A percentile compares a stretch with the other conserved stretches of the same genome.
These are phyloP conservation scores for Nyctanthes arbortristis DNA, from an alignment of 257 asterid species.

Conservation along the genomic window DNA sequence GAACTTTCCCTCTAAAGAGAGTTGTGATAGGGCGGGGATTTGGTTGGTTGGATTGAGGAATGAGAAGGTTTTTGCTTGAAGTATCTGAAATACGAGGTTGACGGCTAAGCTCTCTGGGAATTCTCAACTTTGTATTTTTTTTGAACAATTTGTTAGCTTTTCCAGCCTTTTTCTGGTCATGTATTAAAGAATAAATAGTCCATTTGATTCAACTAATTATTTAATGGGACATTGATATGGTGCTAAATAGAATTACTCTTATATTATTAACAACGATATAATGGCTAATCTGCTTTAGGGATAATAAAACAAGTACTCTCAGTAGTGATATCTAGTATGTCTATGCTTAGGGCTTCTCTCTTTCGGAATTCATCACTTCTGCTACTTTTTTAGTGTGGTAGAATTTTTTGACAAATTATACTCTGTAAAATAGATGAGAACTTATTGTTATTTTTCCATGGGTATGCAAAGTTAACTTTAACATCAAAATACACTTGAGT, in stretches of 20 bases:
- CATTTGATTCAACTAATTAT: too few relatives aligned
- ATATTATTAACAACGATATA: too few relatives aligned
- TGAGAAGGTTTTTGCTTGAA: neutral
- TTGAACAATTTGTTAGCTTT: neutral
- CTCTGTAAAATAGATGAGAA: neutral
- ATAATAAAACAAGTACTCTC: neutral
- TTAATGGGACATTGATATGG: too few relatives aligned
- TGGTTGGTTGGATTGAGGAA: neutral
- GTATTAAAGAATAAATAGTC: neutral
- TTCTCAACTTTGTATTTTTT: neutral
- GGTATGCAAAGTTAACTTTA: too few relatives aligned
- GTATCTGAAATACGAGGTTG: neutral
- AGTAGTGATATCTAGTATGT: neutral
- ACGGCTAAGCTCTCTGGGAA: neutral
- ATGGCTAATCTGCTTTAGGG: neutral
- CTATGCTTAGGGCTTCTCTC: neutral
- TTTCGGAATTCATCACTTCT: neutral
- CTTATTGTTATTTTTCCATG: neutral
- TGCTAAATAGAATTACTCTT: too few relatives aligned
- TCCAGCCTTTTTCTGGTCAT: neutral
- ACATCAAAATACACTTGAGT: too few relatives aligned
- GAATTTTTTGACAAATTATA: too few relatives aligned
- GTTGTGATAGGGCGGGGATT: too few relatives aligned
- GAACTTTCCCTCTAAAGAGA: too few relatives aligned
- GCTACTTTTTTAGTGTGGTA: neutral